Evolutionary conservation across 495 filamentous ascomycete genomes (phyloP).

Genomic region (Tuber borchii): DNA sequence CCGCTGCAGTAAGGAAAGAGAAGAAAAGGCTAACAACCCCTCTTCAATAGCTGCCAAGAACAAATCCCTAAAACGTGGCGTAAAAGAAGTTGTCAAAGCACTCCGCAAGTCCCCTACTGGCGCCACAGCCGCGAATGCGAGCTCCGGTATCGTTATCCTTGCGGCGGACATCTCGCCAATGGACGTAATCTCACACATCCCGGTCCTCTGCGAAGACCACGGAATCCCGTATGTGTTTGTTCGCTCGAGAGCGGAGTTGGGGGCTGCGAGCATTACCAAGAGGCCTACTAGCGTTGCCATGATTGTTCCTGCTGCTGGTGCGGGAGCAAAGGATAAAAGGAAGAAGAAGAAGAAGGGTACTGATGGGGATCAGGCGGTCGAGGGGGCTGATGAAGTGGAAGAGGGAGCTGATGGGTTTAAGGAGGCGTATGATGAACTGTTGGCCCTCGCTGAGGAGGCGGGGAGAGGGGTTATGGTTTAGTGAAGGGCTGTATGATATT

Average conservation of each 20-base stretch:
- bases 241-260: slow-evolving; percentile 77
- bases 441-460: slow-evolving; percentile 69
- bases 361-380: slow-evolving; percentile 47
- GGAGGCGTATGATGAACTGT: slow-evolving; percentile 64
- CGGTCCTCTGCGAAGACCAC: slow-evolving; percentile 95
- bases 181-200: slow-evolving; percentile 96
- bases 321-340: slow-evolving; percentile 47
- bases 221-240: slow-evolving; percentile 91
- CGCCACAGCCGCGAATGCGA: slow-evolving; percentile 49
- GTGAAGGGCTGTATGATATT: slow-evolving; percentile 16
- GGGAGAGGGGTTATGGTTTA: slow-evolving; percentile 48
- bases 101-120: slow-evolving; percentile 75
- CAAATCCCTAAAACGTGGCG: slow-evolving; percentile 89
- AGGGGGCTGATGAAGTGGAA: slow-evolving; percentile 46
- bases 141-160: slow-evolving; percentile 75
- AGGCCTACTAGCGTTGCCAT: slow-evolving; percentile 91
- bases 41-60: slow-evolving; percentile 67
- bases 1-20: not conserved
- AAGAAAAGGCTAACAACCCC: slow-evolving; percentile 4
- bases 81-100: slow-evolving; percentile 96
- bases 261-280: slow-evolving; percentile 85
- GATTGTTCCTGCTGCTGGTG: slow-evolving; percentile 51
- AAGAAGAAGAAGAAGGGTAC: slow-evolving; percentile 53
- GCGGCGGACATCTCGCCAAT: slow-evolving; percentile 95
- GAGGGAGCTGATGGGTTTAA: slow-evolving; percentile 60